Base-by-base conservation (phyloP, 2,329 filamentous ascomycete species). In the Magnaporthiopsis incrustans region DNA sequence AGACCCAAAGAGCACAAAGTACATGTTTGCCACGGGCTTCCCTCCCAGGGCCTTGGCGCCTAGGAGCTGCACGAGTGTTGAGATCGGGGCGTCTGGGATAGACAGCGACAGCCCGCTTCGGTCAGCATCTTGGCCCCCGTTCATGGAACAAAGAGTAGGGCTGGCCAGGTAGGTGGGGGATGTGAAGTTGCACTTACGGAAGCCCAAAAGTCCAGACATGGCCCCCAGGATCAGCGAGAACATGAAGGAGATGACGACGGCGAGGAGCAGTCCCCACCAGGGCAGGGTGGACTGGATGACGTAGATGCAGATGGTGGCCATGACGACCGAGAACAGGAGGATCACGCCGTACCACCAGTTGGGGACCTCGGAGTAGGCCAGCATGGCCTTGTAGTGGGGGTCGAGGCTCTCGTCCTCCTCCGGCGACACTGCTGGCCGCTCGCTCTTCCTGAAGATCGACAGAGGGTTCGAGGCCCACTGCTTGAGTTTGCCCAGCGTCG, bases 31-130 rank as follows among this genome's bases (percentile, higher is more conserved):
- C 12, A 79, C 68, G 1, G 73, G 77, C 59, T 70, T 71, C 1
- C 74, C 72, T 0, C 74, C 79, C 60, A 77, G 74, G 63, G 82
- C 72, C 35, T 81, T 78, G 25, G 79, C 81, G 3, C 76, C 80
- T 18, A 83, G 70, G 75, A 82, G 79, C 67, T 83, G 79, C 12
- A 77, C 73, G 56, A 73, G 44, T 1, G 66, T 65, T 18, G 67
- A 68, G 35, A 78, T 72, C 7, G 74, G 73, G 64, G 44, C 60
- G 38, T 61, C 27, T 61, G 7, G 3, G 8, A 44, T 1, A 22
- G 4, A 33, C 4, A 35, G 12, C 1, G 33, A 11, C 33, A 35
- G 33, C 33, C 30, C 30, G 30, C 30, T 30, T 11, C 5, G 30
- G 59, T 60, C 30, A 60, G 59, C 26, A 25, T 50, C 38, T 50